Evolutionary conservation across 148 eudicot genomes (phyloP), one percentile per base, ranked within the genome.

Genomic region (Silene uniflora): DNA sequence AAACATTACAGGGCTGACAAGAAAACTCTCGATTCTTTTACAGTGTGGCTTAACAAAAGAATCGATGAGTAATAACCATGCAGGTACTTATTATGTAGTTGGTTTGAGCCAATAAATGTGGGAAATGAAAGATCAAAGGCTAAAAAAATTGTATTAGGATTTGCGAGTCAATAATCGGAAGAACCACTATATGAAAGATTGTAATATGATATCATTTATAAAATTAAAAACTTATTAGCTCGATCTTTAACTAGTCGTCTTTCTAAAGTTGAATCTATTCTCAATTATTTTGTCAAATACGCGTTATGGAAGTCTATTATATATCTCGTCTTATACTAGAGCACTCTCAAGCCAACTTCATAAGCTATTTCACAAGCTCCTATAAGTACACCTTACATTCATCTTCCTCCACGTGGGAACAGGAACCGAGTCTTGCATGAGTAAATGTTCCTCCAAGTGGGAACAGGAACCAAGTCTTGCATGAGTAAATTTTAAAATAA

Each of bases 1-100:
- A 86, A 84, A 75, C 82, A 84, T 73, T 86, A 84, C 59, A 75
- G 89, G 29, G 77, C 82, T 44, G 88, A 86, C 73, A 76, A 27
- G 69, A 86, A 73, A 23, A 83, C 88, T 42, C 84, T 86, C 0
- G 86, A 81, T 29, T 80, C 86, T 17, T 86, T 86, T 55, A 73
- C 88, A 22, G 69, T 63, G 66, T 83, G 83, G 87, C 80, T 81
- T 68, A 71, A 81, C 55, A 39, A 55, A 29, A 55, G 58, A 56
- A 27, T 23, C 75, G 60, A 54, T 72, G 47, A 81, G 14, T 56
- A 74, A 60, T 14, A 80, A 55, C 62, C 65, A 78, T 68, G 72
- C 71, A 27, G 60, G 29, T 55, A 52, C 18, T 52, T 68, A 21
- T 59, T 79, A 6, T 27, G 32, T 27, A 32, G 69, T n/a, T 56